Evolutionary conservation across 306 rosid species (phyloP).

Genomic region (Crataegus laevigata): DNA sequence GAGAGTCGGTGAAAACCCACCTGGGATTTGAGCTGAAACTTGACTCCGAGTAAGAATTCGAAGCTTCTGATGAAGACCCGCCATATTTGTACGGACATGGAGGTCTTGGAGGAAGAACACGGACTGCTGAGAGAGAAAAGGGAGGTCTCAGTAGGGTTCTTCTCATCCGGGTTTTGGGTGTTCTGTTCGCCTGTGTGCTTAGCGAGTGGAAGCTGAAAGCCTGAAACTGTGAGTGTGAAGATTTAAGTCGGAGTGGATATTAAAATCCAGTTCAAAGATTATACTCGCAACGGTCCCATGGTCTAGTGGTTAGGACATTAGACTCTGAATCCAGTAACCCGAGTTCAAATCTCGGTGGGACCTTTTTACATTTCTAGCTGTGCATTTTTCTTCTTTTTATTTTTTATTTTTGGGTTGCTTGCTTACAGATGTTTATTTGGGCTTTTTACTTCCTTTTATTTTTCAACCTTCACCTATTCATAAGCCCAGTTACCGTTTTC

Average conservation of each 20-base stretch:
- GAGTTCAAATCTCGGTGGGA: slow-evolving; percentile 43
- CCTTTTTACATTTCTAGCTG: neutral
- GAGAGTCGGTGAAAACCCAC: slow-evolving; percentile 31
- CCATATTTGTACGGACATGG: slow-evolving; percentile 13
- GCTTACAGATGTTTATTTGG: no score
- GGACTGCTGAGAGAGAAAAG: slow-evolving; percentile 2
- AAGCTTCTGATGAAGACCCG: slow-evolving; percentile 13
- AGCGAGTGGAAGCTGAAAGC: neutral
- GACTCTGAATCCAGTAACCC: slow-evolving; percentile 28
- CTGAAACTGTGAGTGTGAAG: neutral
- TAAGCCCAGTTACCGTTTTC: no score
- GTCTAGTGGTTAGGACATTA: slow-evolving; percentile 38
- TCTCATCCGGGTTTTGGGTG: slow-evolving; percentile 22
- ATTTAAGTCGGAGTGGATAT: no score
- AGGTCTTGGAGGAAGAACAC: slow-evolving; percentile 8
- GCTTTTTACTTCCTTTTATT: no score
- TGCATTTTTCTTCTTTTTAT: no score
- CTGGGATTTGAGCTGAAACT: slow-evolving; percentile 19
- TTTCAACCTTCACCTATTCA: no score
- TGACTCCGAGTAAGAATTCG: slow-evolving; percentile 5
- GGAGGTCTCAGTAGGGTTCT: slow-evolving; percentile 24
- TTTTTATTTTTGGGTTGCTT: no score
- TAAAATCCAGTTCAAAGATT: no score
- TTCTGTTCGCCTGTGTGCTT: neutral
- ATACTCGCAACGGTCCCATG: no score